Percentiles rank a stretch among this genome's conserved stretches.
phyloP scores from a whole-genome alignment of 75 land plant genomes.

The Selaginella moellendorffii region DNA sequence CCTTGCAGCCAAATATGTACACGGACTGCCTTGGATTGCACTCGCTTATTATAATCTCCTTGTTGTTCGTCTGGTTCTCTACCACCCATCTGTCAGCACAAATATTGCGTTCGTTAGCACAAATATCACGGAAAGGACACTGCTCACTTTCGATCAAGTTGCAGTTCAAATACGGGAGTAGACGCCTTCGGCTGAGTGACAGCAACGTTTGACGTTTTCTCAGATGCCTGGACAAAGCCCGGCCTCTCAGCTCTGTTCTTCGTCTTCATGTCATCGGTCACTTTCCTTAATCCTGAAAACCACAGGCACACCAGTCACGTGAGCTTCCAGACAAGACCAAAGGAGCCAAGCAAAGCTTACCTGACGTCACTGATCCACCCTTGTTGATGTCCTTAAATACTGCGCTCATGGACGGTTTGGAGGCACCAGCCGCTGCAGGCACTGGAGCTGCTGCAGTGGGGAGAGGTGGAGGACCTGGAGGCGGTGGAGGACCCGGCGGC shows the following conservation, averaged over 20 bases:
- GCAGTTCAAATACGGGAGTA: slow-evolving; percentile 83
- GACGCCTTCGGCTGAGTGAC: slow-evolving; percentile 21
- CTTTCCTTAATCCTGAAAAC: slow-evolving; percentile 70
- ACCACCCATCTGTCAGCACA: slow-evolving; percentile 48
- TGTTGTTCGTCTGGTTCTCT: slow-evolving; percentile 73
- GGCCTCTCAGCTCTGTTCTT: slow-evolving; percentile 74
- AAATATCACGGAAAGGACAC: neutral
- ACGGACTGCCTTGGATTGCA: slow-evolving; percentile 88
- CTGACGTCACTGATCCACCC: slow-evolving; percentile 66
- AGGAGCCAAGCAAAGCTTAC: slow-evolving; percentile 20
- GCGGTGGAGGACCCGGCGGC: slow-evolving; percentile 16
- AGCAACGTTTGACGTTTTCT: slow-evolving; percentile 15
- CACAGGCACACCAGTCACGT: neutral
- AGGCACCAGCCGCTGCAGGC: slow-evolving; percentile 17
- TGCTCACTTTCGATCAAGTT: slow-evolving; percentile 89
- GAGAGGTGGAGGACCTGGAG: slow-evolving; percentile 13
- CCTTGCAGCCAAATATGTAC: slow-evolving; percentile 90
- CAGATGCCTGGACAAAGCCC: slow-evolving; percentile 43
- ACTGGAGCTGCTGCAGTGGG: neutral
- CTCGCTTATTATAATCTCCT: slow-evolving; percentile 50
- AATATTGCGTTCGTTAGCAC: too few relatives aligned
- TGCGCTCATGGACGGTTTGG: slow-evolving; percentile 70
- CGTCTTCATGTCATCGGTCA: slow-evolving; percentile 94
- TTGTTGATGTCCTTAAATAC: slow-evolving; percentile 78
- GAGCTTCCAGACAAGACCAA: neutral